Conservation (phyloP, 2,329 filamentous ascomycete species). For the Claviceps sp. region DNA sequence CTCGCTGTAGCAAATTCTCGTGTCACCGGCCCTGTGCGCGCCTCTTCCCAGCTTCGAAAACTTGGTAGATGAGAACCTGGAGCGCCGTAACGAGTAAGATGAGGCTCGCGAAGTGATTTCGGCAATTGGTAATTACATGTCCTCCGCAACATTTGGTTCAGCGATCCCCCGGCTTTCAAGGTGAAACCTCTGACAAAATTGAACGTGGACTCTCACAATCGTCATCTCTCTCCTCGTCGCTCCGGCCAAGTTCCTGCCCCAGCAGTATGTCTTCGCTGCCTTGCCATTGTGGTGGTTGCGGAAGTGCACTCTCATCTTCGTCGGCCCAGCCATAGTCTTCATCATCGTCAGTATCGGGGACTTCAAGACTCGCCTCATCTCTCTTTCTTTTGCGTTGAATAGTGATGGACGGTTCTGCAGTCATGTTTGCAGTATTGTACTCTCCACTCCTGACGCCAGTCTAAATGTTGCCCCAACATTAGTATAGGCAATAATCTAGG, state of each 20-base stretch:
- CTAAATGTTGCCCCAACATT: constrained; percentile 17
- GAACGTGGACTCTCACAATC: constrained; percentile 4
- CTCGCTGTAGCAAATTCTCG: not conserved
- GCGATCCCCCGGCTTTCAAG: constrained; percentile 13
- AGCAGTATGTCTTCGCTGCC: constrained; percentile 51
- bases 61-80: not conserved
- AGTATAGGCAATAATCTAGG: not conserved
- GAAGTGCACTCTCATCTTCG: constrained; percentile 48
- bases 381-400: constrained; percentile 50
- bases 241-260: constrained; percentile 30
- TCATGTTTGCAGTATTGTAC: constrained; percentile 22
- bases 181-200: constrained; percentile 7
- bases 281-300: constrained; percentile 52
- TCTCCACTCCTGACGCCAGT: constrained; percentile 28
- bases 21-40: constrained; percentile 1
- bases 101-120: constrained; percentile 4
- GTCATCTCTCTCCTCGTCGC: constrained; percentile 18
- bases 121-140: not conserved
- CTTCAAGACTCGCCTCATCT: constrained; percentile 42
- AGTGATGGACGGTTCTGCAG: constrained; percentile 21
- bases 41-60: not conserved
- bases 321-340: constrained; percentile 64
- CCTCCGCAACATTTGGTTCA: constrained; percentile 14
- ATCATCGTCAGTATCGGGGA: constrained; percentile 50
- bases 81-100: not conserved